phyloP scores from a whole-genome alignment of 2,329 filamentous ascomycete genomes.

The Monilinia fructigena region DNA sequence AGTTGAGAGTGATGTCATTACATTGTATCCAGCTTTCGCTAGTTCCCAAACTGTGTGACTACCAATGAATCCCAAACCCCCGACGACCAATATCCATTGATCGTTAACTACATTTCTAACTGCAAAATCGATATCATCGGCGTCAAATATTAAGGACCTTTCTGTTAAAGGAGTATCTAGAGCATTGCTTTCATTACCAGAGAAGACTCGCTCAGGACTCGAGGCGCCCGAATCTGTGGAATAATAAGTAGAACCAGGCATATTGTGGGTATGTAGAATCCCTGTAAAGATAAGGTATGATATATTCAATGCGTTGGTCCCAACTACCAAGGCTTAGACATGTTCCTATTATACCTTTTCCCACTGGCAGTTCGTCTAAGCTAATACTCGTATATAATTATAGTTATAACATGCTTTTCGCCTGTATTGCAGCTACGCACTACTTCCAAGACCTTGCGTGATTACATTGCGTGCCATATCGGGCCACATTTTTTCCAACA shows the following conservation, averaged over 20 bases:
- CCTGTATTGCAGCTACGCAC: slow-evolving; percentile 8
- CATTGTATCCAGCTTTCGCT: slow-evolving; percentile 49
- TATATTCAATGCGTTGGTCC: slow-evolving; percentile 8
- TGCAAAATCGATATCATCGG: slow-evolving; percentile 29
- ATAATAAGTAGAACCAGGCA: slow-evolving; percentile 31
- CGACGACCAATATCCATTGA: slow-evolving; percentile 45
- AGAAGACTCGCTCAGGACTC: slow-evolving; percentile 28
- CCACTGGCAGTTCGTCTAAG: neutral
- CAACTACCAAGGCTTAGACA: slow-evolving; percentile 10
- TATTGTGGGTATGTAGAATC: slow-evolving; percentile 18
- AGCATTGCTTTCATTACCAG: slow-evolving; percentile 29
- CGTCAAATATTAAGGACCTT: slow-evolving; percentile 32
- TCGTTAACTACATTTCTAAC: slow-evolving; percentile 25
- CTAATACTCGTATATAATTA: slow-evolving; percentile 22
- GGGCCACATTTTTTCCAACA: neutral
- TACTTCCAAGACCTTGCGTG: slow-evolving; percentile 6
- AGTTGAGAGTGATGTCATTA: slow-evolving; percentile 18
- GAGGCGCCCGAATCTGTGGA: slow-evolving; percentile 31
- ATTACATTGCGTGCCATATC: slow-evolving; percentile 23
- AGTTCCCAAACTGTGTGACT: slow-evolving; percentile 51
- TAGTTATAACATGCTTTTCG: slow-evolving; percentile 4
- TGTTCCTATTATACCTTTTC: slow-evolving; percentile 22
- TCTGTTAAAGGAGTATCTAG: slow-evolving; percentile 34
- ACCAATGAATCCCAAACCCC: slow-evolving; percentile 50
- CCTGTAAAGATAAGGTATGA: slow-evolving; percentile 23